Evolutionary conservation across 1,284 basidiomycete genomes (phyloP), one percentile per base, ranked within the genome.

Genomic region (Boletus austroedulis): DNA sequence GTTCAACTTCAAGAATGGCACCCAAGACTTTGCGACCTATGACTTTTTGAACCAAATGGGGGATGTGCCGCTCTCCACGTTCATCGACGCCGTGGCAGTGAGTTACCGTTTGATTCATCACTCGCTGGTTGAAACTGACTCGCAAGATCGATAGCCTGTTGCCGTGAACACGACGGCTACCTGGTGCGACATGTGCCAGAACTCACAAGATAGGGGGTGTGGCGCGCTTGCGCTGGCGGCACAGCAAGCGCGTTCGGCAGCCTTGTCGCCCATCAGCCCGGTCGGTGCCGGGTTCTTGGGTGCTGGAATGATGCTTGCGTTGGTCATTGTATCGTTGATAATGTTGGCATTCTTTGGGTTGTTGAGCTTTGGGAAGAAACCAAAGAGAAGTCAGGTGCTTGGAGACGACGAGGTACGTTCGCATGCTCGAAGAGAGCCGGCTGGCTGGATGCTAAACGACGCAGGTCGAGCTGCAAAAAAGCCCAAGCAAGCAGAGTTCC

Each of bases 1-100:
- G 32, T 81, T 92, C 73, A 86, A 84, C 67, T 92, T 93, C 80
- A 86, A 87, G 72, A 94, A 94, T 68, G 90, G 90, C 11, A 86
- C 89, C 2, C 73, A 72, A 40, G 72, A 78, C 45, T 85, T 85
- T 67, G 75, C 78, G 50, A 80, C 80, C 7, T 81, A 89, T 70
- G 77, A 78, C 62, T 86, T 90, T 77, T 78, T 90, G 64, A 83
- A 83, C 63, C 80, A 76, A 8, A 78, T 82, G 6, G 77, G 73
- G n/a, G 84, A 83, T 67, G 76, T 86, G 10, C 80, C 84, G 11
- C 72, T 92, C 28, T 76, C 79, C 12, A 75, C 73, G 1, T 87
- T 92, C 69, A 70, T 82, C 21, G 66, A 78, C 55, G 75, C 76
- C 28, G 71, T 90, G 38, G 67, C 77, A 59, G 84, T 83, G 61